Conservation (phyloP, 176 grass and related monocot species). For the Tuctoria greenei region DNA sequence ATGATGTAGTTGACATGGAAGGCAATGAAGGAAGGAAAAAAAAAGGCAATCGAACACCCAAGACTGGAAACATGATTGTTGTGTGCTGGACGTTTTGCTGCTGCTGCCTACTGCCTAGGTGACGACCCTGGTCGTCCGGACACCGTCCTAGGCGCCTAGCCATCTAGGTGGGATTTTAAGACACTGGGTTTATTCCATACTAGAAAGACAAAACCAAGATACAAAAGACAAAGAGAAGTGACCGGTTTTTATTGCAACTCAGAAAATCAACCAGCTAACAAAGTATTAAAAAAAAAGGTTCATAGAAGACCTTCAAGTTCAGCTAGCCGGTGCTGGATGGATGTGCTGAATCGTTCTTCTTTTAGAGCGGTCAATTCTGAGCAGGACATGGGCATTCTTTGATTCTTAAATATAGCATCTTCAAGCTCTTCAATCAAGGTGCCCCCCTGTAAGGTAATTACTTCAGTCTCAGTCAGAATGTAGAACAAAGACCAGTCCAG, state of each 20-base stretch:
- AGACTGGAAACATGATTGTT: no score
- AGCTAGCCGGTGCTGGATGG: constrained; percentile 74
- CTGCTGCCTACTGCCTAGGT: no score
- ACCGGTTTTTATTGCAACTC: background rate
- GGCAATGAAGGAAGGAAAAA: background rate
- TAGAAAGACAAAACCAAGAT: background rate
- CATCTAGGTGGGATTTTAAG: no score
- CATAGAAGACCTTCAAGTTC: constrained; percentile 84
- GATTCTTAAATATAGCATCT: constrained; percentile 65
- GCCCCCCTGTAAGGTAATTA: constrained; percentile 41
- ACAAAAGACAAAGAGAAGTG: constrained; percentile 6
- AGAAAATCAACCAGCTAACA: constrained; percentile 27
- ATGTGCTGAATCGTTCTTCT: constrained; percentile 75
- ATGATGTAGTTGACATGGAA: constrained; percentile 1
- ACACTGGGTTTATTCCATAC: constrained; percentile 30
- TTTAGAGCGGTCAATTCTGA: constrained; percentile 61
- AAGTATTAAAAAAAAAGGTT: constrained; percentile 25
- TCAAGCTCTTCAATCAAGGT: constrained; percentile 82
- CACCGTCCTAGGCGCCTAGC: no score
- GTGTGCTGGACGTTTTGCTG: no score
- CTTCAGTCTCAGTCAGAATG: constrained; percentile 26
- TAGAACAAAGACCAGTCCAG: background rate
- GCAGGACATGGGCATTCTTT: constrained; percentile 55
- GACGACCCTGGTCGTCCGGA: no score
- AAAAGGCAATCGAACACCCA: background rate